Conservation (phyloP, 1,284 basidiomycete genomes). For the Agroathelia rolfsii region DNA sequence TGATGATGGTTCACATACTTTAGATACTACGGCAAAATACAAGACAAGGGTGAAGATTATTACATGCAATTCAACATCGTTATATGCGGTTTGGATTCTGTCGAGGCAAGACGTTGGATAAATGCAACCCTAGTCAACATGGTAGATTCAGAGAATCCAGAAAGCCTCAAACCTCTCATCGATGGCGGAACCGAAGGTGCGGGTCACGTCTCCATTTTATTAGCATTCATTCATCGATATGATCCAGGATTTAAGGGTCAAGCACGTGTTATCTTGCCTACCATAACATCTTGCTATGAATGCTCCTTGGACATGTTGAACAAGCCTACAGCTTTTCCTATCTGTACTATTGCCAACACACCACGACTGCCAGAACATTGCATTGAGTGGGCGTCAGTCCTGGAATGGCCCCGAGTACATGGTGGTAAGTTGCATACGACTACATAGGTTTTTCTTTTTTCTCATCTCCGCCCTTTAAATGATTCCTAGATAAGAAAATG, state of each 20-base stretch:
- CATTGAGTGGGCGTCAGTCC: constrained; percentile 99
- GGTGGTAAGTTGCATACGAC: constrained; percentile 75
- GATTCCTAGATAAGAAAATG: constrained; percentile 73
- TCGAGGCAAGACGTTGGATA: constrained; percentile 96
- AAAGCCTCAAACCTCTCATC: constrained; percentile 95
- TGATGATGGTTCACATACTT: constrained; percentile 8
- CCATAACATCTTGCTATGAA: constrained; percentile 94
- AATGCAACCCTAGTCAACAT: constrained; percentile 95
- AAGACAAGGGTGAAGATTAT: constrained; percentile 94
- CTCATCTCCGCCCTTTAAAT: not conserved
- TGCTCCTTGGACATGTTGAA: constrained; percentile 98
- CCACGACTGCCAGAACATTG: constrained; percentile 97
- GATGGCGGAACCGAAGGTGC: constrained; percentile 98
- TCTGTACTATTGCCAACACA: constrained; percentile 99
- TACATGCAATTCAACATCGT: constrained; percentile 96
- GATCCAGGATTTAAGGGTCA: constrained; percentile 94
- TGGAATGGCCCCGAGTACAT: constrained; percentile 93
- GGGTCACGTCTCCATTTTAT: too few species aligned
- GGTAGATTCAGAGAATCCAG: constrained; percentile 84
- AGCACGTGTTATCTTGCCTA: constrained; percentile 93
- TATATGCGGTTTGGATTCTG: constrained; percentile 97
- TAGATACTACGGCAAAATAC: constrained; percentile 95
- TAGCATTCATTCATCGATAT: not conserved
- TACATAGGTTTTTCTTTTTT: constrained; percentile 2
- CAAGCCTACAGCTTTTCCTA: constrained; percentile 94